Evolutionary conservation across 169 alveolate genomes (phyloP), one percentile per base, ranked within the genome.

Genomic region (Theileria parva): DNA sequence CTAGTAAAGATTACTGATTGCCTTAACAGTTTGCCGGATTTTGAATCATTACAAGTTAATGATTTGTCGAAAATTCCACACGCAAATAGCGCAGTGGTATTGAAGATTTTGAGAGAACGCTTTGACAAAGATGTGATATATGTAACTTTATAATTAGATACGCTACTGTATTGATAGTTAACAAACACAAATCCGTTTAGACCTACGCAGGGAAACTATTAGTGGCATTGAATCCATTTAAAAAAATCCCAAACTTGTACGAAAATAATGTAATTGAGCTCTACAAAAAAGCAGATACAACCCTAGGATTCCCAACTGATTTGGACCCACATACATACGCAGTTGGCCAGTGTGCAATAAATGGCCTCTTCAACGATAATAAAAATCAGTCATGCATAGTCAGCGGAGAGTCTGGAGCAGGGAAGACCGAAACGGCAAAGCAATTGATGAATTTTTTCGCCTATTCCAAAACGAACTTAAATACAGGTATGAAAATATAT

Each of bases 341-440:
- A 25, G 92, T 93, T 27, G 96, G 95, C 13, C 95, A 93, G 75
- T 91, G 93, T 79, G 95, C 96, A 23, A 74, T 92, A 74, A 89
- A 91, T 51, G 92, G 95, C 21, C 78, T 93, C 51, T 75, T 86
- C 8, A 79, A 88, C 57, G 92, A 91, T 19, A 87, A 86, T 63
- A 77, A 70, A 34, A 86, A 91, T 73, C 99, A 98, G 78, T 95
- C 99, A 19, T 95, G 98, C 32, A 97, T 99, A 51, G 98, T 99
- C 68, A 94, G 99, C n/a, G 99, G 99, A 0, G 99, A 99, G 86
- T 94, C 99, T 64, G 99, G 99, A 0, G 99, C 99, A 11, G 99
- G 99, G 11, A 99, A 99, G 91, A 98, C 99, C 1, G 99, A 98
- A 93, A 96, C 99, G 48, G 98, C 99, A 34, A 98, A 97, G 76